phyloP scores from a whole-genome alignment of 2,329 filamentous ascomycete species.

The Westerdykella ornata region DNA sequence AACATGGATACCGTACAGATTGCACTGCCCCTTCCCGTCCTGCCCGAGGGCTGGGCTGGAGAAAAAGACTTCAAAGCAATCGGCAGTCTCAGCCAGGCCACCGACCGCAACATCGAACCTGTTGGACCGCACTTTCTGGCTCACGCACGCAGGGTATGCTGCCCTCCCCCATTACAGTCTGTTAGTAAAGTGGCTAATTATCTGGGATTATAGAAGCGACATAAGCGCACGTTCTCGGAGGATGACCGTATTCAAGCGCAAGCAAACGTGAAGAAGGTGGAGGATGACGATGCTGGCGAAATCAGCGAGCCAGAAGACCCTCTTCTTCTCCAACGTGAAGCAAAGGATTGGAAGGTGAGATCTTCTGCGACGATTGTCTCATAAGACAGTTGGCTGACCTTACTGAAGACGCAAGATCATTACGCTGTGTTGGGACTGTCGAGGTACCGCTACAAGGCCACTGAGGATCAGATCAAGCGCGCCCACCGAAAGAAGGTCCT shows the following conservation, averaged over 20 bases:
- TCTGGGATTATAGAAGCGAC: constrained; percentile 53
- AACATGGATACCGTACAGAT: constrained; percentile 62
- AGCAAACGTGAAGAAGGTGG: constrained; percentile 89
- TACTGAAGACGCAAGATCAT: constrained; percentile 76
- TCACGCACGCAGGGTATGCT: constrained; percentile 77
- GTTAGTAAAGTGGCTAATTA: constrained; percentile 11
- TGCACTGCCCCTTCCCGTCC: constrained; percentile 61
- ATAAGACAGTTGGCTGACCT: not conserved
- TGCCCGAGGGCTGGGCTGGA: constrained; percentile 73
- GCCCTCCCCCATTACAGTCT: not conserved
- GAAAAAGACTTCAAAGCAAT: constrained; percentile 90
- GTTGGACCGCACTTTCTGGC: constrained; percentile 97
- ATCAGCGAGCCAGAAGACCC: constrained; percentile 92
- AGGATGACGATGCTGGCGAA: constrained; percentile 82
- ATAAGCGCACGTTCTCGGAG: constrained; percentile 97
- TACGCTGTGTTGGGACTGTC: constrained; percentile 92
- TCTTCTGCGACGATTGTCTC: not conserved
- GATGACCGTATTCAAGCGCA: constrained; percentile 96
- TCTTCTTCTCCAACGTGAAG: constrained; percentile 83
- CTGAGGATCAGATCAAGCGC: constrained; percentile 97
- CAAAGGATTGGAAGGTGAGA: constrained; percentile 97
- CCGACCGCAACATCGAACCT: constrained; percentile 85
- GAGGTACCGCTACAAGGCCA: constrained; percentile 87
- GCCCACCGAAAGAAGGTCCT: constrained; percentile 99
- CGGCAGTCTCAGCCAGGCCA: constrained; percentile 67